phyloP scores from a whole-genome alignment of 352 stramenopile genomes.

The Globisporangium irregulare region DNA sequence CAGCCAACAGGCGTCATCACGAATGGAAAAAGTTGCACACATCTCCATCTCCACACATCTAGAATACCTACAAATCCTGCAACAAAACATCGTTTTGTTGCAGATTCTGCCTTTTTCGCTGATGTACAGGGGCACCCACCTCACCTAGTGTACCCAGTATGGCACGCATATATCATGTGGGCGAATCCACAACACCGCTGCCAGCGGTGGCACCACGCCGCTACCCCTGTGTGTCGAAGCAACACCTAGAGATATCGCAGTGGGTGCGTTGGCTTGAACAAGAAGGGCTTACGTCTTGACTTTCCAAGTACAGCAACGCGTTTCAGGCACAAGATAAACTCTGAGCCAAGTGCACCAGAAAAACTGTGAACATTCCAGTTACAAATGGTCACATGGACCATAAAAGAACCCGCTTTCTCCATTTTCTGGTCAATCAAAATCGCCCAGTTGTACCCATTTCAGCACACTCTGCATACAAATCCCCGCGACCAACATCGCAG shows the following conservation, averaged over 20 bases:
- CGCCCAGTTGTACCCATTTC: not conserved
- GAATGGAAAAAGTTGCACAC: not conserved
- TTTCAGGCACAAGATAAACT: not conserved
- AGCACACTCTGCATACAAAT: not conserved
- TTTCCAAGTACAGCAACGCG: not conserved
- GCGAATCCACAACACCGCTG: not conserved
- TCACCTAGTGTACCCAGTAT: constrained; percentile 8
- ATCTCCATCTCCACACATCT: not conserved
- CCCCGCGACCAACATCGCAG: too few species aligned
- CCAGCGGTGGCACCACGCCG: not conserved
- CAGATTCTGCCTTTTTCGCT: not conserved
- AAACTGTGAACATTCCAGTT: not conserved
- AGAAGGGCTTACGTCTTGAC: not conserved
- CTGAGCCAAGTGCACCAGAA: not conserved
- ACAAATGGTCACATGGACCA: not conserved
- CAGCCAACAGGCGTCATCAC: not conserved
- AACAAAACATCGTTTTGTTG: not conserved
- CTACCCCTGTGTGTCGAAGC: not conserved
- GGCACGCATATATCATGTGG: not conserved
- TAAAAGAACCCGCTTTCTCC: not conserved
- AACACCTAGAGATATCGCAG: not conserved
- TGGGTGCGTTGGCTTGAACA: not conserved
- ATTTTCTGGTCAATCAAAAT: not conserved
- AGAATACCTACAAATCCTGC: constrained; percentile 1
- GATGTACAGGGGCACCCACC: not conserved